Evolutionary conservation across 352 stramenopile species (phyloP), one percentile per base, ranked within the genome.

Genomic region (Pythium aristosporum): DNA sequence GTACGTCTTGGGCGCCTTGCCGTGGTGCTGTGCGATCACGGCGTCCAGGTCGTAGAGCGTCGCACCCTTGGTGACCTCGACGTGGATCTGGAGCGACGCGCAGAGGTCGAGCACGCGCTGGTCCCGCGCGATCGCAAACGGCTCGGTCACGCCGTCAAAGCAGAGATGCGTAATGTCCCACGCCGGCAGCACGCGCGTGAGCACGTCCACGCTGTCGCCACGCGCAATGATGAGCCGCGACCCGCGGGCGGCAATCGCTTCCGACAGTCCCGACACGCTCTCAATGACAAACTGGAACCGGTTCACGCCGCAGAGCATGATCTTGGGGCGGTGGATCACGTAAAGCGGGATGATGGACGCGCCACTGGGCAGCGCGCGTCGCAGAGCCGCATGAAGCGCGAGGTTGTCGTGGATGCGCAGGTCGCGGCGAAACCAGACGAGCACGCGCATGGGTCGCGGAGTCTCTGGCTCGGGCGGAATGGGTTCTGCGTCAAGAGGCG

Each of bases 341-440:
- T 97, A 98, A 21, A 97, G 63, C 48, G 92, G 86, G 49, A 95
- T 84, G 28, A 98, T 67, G 48, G 73, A 69, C 18, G 85, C 75
- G 21, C 51, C 49, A 1, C n/a, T 39, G 13, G 44, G 54, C 28
- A 80, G 47, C 37, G 54, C 54, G 41, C 74, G 69, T 30, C 85
- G 44, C 44, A 93, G 74, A 37, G 92, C 91, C 30, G 83, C 79
- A 11, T 93, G 49, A 18, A 99, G 76, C 50, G 89, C 87, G 28
- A 96, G 83, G 75, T 99, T 99, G 77, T 99, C 97, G 73, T 98
- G 92, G 43, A 99, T 74, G 47, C 96, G 80, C 56, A 99, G 76
- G 53, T 96, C 94, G 66, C 98, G 98, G 9, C 96, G 89, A 69
- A 99, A 99, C 96, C 96, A 99, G 48, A 92, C 59, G 50, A 92